Conservation (phyloP, 345 rosid species). For the Bruguiera gymnorhiza region DNA sequence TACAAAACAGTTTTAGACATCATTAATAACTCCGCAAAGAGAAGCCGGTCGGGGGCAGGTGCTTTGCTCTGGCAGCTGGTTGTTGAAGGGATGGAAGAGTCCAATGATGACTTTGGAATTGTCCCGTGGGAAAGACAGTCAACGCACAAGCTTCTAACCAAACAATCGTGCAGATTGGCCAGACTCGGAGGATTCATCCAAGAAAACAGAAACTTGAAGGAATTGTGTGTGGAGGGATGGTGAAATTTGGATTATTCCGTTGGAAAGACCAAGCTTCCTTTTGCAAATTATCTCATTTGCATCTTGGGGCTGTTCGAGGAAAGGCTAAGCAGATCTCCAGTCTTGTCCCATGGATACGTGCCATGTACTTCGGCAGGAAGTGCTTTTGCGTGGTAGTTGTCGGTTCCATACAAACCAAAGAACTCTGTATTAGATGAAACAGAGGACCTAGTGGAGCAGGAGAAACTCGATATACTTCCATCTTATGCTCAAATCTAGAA, state of each 20-base stretch:
- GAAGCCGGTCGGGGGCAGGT: slow-evolving; percentile 75
- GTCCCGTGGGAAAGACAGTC: slow-evolving; percentile 74
- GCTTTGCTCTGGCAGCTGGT: slow-evolving; percentile 78
- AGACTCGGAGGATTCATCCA: slow-evolving; percentile 37
- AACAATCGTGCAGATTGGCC: slow-evolving; percentile 72
- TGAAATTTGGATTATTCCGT: slow-evolving; percentile 11
- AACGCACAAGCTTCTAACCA: slow-evolving; percentile 45
- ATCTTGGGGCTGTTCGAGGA: background rate
- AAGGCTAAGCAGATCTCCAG: background rate
- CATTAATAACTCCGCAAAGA: slow-evolving; percentile 63
- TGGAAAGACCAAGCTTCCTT: background rate
- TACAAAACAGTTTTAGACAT: slow-evolving; percentile 53
- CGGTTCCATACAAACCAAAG: too few relatives aligned
- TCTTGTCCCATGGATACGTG: slow-evolving; percentile 3
- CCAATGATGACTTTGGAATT: slow-evolving; percentile 74
- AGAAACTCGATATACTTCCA: too few relatives aligned
- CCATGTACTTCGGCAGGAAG: too few relatives aligned
- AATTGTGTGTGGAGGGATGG: slow-evolving; percentile 40
- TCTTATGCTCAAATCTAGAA: too few relatives aligned
- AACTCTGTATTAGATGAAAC: too few relatives aligned
- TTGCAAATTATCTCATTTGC: slow-evolving; percentile 4
- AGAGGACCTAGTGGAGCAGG: too few relatives aligned
- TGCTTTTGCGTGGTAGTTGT: too few relatives aligned
- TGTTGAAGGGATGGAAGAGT: slow-evolving; percentile 78
- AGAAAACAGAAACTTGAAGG: slow-evolving; percentile 36